Conservation (phyloP, 1,284 basidiomycete genomes). For the Melanopsichium pennsylvanicum region DNA sequence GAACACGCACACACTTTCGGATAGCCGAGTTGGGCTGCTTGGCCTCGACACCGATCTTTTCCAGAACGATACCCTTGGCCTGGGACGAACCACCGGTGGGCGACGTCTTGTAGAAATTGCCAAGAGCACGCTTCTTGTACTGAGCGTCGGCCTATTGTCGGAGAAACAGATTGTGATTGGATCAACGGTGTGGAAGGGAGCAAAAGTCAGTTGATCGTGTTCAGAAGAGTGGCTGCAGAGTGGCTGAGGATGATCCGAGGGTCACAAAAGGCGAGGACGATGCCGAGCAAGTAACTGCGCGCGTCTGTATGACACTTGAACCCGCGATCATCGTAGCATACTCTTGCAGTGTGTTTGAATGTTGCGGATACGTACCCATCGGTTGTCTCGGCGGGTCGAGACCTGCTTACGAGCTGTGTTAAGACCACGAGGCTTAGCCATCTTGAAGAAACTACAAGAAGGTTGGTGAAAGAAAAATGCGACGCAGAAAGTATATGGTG, state of each 20-base stretch:
- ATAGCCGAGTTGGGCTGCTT: slow-evolving; percentile 99
- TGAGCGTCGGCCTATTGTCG: slow-evolving; percentile 86
- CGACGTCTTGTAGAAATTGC: slow-evolving; percentile 99
- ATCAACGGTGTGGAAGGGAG: not conserved
- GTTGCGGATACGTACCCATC: slow-evolving; percentile 73
- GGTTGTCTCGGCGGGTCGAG: slow-evolving; percentile 91
- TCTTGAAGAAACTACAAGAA: slow-evolving; percentile 49
- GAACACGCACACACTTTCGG: slow-evolving; percentile 99
- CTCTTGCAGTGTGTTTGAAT: not conserved
- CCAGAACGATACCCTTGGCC: slow-evolving; percentile 99
- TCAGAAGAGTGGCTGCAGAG: not conserved
- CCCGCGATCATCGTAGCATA: not conserved
- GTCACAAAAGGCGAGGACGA: not conserved
- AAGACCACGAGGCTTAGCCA: slow-evolving; percentile 88
- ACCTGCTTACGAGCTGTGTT: slow-evolving; percentile 99
- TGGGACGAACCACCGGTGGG: slow-evolving; percentile 99
- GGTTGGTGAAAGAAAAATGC: not conserved
- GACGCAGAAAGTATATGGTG: slow-evolving; percentile 10
- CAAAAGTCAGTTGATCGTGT: slow-evolving; percentile 11
- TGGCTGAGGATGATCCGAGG: not conserved
- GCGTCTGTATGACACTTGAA: no score
- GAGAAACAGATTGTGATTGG: not conserved
- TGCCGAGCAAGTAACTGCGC: no score
- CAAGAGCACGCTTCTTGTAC: slow-evolving; percentile 99
- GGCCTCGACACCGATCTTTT: slow-evolving; percentile 88